phyloP scores from a whole-genome alignment of 2,329 filamentous ascomycete genomes.

The Chaetomiaceae sp. region DNA sequence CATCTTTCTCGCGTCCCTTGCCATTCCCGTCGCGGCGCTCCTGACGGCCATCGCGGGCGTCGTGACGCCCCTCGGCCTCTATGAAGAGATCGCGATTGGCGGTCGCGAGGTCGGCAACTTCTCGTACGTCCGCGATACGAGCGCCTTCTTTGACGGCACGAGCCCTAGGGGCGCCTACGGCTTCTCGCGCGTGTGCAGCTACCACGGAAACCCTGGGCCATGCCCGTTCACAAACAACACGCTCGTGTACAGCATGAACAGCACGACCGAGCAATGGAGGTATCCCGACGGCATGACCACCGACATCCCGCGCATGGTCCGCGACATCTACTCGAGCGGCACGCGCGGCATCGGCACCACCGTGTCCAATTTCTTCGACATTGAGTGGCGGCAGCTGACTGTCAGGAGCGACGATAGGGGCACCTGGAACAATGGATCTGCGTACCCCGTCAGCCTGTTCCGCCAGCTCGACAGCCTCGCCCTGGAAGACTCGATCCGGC shows the following conservation, averaged over 20 bases:
- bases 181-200: not conserved
- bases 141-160: not conserved
- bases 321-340: constrained; percentile 5
- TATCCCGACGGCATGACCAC: not conserved
- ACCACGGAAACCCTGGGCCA: not conserved
- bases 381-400: constrained; percentile 6
- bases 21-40: not conserved
- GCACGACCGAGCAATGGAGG: not conserved
- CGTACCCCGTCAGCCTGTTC: not conserved
- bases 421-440: not conserved
- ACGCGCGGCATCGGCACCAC: constrained; percentile 1
- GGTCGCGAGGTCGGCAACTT: not conserved
- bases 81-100: not conserved
- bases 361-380: constrained; percentile 9
- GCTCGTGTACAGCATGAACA: not conserved
- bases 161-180: not conserved
- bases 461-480: not conserved
- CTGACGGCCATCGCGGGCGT: not conserved
- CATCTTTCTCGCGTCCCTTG: not conserved
- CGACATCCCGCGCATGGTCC: not conserved
- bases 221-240: constrained; percentile 1
- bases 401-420: not conserved
- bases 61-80: constrained; percentile 7
- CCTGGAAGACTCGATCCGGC: not conserved
- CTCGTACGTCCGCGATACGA: not conserved